Evolutionary conservation across 257 asterid genomes (phyloP).

Genomic region (Eucommia ulmoides): DNA sequence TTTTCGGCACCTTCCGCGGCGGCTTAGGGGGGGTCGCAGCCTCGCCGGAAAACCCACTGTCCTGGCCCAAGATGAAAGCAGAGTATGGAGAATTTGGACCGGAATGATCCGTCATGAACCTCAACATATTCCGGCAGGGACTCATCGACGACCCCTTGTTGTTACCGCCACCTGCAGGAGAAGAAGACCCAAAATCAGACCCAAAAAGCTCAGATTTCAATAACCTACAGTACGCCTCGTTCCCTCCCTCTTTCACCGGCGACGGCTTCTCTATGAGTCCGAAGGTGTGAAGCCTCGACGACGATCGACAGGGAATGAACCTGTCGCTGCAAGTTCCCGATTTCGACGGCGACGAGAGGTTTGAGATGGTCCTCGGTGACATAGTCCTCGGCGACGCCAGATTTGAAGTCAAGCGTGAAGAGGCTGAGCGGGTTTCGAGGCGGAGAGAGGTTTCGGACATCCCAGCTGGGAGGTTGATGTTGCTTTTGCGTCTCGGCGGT

Average conservation of each 20-base stretch:
- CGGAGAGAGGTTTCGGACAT: slow-evolving; percentile 68
- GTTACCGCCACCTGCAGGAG: slow-evolving; percentile 47
- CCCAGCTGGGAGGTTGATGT: slow-evolving; percentile 66
- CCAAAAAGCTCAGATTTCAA: slow-evolving; percentile 85
- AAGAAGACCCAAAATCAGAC: slow-evolving; percentile 76
- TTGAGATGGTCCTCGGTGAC: slow-evolving; percentile 74
- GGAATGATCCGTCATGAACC: slow-evolving; percentile 82
- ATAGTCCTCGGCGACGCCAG: slow-evolving; percentile 24
- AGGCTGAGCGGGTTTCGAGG: slow-evolving; percentile 36
- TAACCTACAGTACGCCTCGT: slow-evolving; percentile 73
- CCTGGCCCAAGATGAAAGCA: slow-evolving; percentile 67
- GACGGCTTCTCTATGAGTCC: slow-evolving; percentile 84
- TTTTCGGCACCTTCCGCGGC: slow-evolving; percentile 90
- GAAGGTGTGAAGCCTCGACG: slow-evolving; percentile 87
- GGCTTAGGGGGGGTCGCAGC: slow-evolving; percentile 81
- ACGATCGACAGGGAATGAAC: slow-evolving; percentile 94
- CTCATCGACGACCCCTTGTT: slow-evolving; percentile 59
- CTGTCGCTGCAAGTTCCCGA: slow-evolving; percentile 74
- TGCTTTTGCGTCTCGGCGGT: slow-evolving; percentile 60
- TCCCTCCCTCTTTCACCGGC: slow-evolving; percentile 57
- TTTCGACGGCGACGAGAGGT: slow-evolving; percentile 62
- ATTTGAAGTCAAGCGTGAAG: slow-evolving; percentile 11
- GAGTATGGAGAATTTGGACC: slow-evolving; percentile 79
- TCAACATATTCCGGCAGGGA: slow-evolving; percentile 80
- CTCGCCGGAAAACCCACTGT: slow-evolving; percentile 36